Base-by-base conservation (phyloP, 2,329 filamentous ascomycete genomes). In the Calonectria leucothoes region DNA sequence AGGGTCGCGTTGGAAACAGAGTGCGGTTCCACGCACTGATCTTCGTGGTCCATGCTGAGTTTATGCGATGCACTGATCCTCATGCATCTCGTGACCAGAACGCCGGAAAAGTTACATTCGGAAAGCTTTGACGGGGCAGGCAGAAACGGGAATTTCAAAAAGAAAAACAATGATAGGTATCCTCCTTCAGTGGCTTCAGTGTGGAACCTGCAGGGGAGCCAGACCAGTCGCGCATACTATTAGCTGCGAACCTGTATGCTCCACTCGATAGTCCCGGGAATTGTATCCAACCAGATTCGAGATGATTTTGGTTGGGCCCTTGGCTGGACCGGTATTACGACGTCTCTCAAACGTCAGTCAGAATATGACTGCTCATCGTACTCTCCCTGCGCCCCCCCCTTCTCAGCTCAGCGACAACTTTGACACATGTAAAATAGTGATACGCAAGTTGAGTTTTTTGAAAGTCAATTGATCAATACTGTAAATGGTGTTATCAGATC, bases 91-190 rank as follows among this genome's bases (percentile, higher is more conserved):
- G 55, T 39, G 55, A 61, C 55, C 55, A 61, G 55, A 61, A 61
- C 55, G 25, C 55, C 39, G 55, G 55, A 61, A 61, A 61, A 61
- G 55, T 61, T 61, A 61, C 55, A 61, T 61, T 27, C n/a, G 55
- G 12, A 37, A 39, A 20, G 55, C 55, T 61, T 27, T 39, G 55
- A 61, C 55, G 23, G 33, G 35, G 20, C n/a, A n/a, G 23, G n/a
- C 42, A 45, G 42, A 45, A 45, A 45, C 20, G 23, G 42, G 35
- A 37, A 39, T n/a, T n/a, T n/a, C n/a, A 39, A 39, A 17, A 57
- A 57, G 35, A 35, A 25, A 39, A 61, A 61, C 17, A 23, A 6
- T 25, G n/a, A 45, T n/a, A 3, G 42, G 42, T 45, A 45, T 23
- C 55, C n/a, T 23, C 25, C 33, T 37, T 25, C n/a, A 39, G 23